Percentiles rank a stretch among this genome's conserved stretches.
Evolutionary conservation across 169 alveolate genomes (phyloP).

Genomic region (Sarcocystis neurona): DNA sequence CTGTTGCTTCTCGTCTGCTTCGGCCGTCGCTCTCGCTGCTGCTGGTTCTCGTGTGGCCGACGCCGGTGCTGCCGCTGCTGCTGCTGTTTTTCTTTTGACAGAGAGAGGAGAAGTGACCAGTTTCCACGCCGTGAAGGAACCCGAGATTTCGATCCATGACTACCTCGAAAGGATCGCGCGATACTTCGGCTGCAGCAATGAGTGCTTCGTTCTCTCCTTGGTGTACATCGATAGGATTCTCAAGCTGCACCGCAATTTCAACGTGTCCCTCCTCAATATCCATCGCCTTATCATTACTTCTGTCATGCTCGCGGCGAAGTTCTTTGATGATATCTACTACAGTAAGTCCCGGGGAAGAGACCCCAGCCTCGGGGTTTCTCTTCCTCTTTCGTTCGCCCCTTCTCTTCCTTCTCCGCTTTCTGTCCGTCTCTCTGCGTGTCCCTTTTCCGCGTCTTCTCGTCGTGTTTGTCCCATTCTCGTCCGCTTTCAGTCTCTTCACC

Average conservation of each 20-base stretch:
- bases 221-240: constrained; percentile 74
- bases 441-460: no score
- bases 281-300: constrained; percentile 78
- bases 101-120: constrained; percentile 5
- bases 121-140: constrained; percentile 67
- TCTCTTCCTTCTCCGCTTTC: no score
- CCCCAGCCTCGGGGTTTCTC: no score
- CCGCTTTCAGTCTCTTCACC: no score
- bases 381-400: no score
- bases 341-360: no score
- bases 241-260: constrained; percentile 41
- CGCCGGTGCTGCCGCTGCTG: neutral
- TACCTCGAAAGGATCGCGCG: constrained; percentile 82
- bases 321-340: constrained; percentile 90
- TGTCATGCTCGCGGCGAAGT: constrained; percentile 90
- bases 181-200: constrained; percentile 80
- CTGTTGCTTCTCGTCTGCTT: neutral
- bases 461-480: no score
- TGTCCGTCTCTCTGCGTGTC: no score
- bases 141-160: constrained; percentile 83
- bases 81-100: neutral
- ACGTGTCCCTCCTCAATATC: constrained; percentile 41
- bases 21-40: neutral
- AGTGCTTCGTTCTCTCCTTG: constrained; percentile 75
- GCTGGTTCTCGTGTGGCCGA: neutral